A percentile compares a stretch with the other conserved stretches of the same genome.
phyloP scores from a whole-genome alignment of 75 land plant genomes.

The Selaginella tamariscina region DNA sequence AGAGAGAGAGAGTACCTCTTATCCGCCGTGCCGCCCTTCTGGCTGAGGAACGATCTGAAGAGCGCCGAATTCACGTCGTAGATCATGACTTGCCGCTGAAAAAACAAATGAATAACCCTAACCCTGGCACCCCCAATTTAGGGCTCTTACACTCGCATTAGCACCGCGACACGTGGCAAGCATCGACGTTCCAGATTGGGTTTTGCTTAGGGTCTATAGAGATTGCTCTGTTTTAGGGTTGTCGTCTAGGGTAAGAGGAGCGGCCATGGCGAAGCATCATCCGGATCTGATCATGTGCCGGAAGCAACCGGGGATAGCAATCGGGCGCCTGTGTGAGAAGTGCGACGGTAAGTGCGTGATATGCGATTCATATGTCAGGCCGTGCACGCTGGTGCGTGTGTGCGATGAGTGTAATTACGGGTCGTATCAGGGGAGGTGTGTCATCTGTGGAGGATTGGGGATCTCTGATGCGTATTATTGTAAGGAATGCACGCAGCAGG shows the following conservation, averaged over 20 bases:
- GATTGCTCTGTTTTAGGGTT: neutral
- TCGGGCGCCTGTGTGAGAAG: slow-evolving; percentile 66
- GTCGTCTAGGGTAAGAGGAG: slow-evolving; percentile 5
- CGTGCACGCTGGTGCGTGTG: slow-evolving; percentile 55
- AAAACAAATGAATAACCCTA: neutral
- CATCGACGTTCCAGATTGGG: neutral
- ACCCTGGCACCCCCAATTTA: neutral
- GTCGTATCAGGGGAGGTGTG: slow-evolving; percentile 56
- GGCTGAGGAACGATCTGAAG: slow-evolving; percentile 90
- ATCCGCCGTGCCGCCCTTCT: slow-evolving; percentile 66
- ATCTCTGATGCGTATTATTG: slow-evolving; percentile 67
- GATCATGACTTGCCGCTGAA: slow-evolving; percentile 14
- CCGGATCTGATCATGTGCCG: slow-evolving; percentile 74
- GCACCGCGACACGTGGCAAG: neutral
- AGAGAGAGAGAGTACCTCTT: slow-evolving; percentile 31
- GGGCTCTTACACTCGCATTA: no score
- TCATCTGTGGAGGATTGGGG: slow-evolving; percentile 57
- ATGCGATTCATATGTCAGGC: slow-evolving; percentile 61
- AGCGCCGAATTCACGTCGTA: slow-evolving; percentile 72
- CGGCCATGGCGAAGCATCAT: slow-evolving; percentile 58
- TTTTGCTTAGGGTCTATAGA: neutral
- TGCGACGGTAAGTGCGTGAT: slow-evolving; percentile 62
- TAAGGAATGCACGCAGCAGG: slow-evolving; percentile 73
- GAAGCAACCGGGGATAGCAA: slow-evolving; percentile 65
- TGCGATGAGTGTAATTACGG: slow-evolving; percentile 72